Evolutionary conservation across 106 monocot genomes (phyloP).

Genomic region (Posidonia australis): DNA sequence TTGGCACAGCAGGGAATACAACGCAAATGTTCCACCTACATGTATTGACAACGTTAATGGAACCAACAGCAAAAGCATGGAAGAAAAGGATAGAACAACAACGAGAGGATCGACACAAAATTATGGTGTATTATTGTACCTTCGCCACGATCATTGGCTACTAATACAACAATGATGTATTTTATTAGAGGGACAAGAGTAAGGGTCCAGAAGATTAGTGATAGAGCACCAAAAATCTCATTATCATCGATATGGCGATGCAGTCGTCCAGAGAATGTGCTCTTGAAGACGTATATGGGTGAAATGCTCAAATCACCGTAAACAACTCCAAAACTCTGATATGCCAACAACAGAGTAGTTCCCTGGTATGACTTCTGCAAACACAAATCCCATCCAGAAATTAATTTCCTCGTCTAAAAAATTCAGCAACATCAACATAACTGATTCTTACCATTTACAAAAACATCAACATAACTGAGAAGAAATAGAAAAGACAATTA

Average conservation of each 20-base stretch:
- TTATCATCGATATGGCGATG: conserved; percentile 38
- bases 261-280: conserved; percentile 48
- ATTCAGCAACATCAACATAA: too few relatives aligned
- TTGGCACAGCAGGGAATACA: conserved; percentile 71
- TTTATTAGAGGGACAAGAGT: conserved; percentile 51
- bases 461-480: too few relatives aligned
- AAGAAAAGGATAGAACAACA: not conserved
- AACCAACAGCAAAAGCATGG: not conserved
- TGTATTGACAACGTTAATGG: not conserved
- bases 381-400: not conserved
- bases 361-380: conserved; percentile 29
- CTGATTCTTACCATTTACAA: too few relatives aligned
- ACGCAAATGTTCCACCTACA: conserved; percentile 79
- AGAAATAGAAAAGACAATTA: too few relatives aligned
- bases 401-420: too few relatives aligned
- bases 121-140: conserved; percentile 14
- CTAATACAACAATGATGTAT: conserved; percentile 57
- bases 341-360: conserved; percentile 42
- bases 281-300: conserved; percentile 62
- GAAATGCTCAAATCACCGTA: conserved; percentile 65
- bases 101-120: not conserved
- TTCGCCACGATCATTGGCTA: conserved; percentile 65
- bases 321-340: conserved; percentile 71
- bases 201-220: conserved; percentile 62
- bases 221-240: conserved; percentile 54